A percentile compares a stretch with the other conserved stretches of the same genome.
These are phyloP conservation scores for Phoma sp. DNA, from an alignment of 2,329 filamentous ascomycete species.

Conservation along the genomic window DNA sequence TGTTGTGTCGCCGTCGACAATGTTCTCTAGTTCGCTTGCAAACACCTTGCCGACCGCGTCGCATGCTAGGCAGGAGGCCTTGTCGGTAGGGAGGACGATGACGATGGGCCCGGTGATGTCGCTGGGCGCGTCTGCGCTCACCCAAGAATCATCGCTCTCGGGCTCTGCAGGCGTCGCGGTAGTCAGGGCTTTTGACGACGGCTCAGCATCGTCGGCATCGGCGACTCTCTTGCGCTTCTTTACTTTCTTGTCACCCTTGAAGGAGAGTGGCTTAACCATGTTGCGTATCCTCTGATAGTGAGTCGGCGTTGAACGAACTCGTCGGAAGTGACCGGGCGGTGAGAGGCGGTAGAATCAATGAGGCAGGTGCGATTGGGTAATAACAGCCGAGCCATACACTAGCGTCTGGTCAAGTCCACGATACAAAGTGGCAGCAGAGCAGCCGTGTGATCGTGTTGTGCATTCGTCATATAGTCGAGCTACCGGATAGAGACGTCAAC, in stretches of 20 bases:
- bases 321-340: constrained; percentile 34
- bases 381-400: constrained; percentile 20
- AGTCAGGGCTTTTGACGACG: constrained; percentile 43
- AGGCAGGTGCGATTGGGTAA: constrained; percentile 36
- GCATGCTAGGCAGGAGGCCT: constrained; percentile 77
- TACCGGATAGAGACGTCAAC: background rate
- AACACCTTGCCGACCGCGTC: constrained; percentile 90
- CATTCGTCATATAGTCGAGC: background rate
- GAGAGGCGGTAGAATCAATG: constrained; percentile 18
- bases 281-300: constrained; percentile 17
- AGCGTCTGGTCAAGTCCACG: background rate
- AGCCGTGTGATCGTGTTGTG: constrained; percentile 3
- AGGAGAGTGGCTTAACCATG: constrained; percentile 89
- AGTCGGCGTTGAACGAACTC: constrained; percentile 20
- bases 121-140: constrained; percentile 74
- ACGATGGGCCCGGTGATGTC: constrained; percentile 85
- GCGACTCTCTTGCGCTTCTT: constrained; percentile 86
- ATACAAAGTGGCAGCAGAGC: constrained; percentile 21
- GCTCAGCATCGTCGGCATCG: constrained; percentile 55
- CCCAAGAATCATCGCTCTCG: constrained; percentile 85
- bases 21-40: constrained; percentile 80
- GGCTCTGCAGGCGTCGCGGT: constrained; percentile 50
- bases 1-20: constrained; percentile 79
- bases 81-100: constrained; percentile 78
- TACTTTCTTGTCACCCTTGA: constrained; percentile 96